Evolutionary conservation across 331 rosid species (phyloP), one percentile per base, ranked within the genome.

Genomic region (Arachis monticola): DNA sequence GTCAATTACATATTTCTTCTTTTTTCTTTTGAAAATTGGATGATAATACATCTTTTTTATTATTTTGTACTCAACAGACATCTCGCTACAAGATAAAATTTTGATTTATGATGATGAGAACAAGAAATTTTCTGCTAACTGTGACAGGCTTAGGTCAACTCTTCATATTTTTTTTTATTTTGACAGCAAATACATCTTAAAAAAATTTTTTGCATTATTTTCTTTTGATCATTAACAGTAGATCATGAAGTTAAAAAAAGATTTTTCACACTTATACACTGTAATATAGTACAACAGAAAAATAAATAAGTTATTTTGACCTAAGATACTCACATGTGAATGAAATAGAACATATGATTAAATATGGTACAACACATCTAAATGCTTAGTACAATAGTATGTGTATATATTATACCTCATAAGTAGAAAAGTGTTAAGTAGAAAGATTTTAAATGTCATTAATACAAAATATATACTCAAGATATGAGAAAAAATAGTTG

Each of bases 21-120:
- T 41, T 11, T 14, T 60, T 41, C 6, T 35, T 60, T 12, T 61
- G 22, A 8, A 14, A 10, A 40, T 35, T 67, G 67, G 63, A 41
- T 56, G 31, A 7, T 10, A 68, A 72, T 52, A 53, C 65, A 70
- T 27, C 30, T 52, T 61, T 75, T 27, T 27, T 27, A 1, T 27
- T 27, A 8, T 10, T 40, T 61, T 64, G 4, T 52, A 11, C 62
- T 53, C 35, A 10, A 57, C 86, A 91, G 97, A 87, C 61, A 84
- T 91, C 72, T 86, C 91, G 35, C 48, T 89, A 78, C 90, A 73
- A 76, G 89, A 85, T 42, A 89, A 85, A 69, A 67, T 87, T 78
- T 81, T 89, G 76, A 80, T 89, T 38, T 91, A 91, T 48, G 89
- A 91, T 77, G 86, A 91, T n/a, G 95, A 91, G 76, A 86, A 83